Evolutionary conservation across 305 asterid species (phyloP).

Genomic region (Solanum hybrid): DNA sequence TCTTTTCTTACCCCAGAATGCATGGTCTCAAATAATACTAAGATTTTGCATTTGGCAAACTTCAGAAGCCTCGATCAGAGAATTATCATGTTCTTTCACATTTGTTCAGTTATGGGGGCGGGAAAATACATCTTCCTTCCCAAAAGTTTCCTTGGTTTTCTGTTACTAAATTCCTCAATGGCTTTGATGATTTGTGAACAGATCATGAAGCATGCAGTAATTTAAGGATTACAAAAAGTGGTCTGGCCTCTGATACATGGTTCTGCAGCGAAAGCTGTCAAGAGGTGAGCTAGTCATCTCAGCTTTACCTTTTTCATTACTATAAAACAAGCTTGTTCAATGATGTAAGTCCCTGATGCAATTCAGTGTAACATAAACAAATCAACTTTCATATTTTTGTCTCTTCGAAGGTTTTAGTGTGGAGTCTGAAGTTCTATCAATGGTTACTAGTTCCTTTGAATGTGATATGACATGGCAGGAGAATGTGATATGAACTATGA

Average conservation of each 20-base stretch:
- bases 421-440: not conserved
- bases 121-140: not conserved
- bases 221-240: slow-evolving; percentile 29
- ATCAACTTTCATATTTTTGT: not conserved
- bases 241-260: slow-evolving; percentile 51
- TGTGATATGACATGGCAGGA: not conserved
- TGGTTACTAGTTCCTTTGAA: not conserved
- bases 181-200: slow-evolving; percentile 31
- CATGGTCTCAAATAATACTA: not conserved
- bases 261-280: slow-evolving; percentile 75
- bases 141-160: not conserved
- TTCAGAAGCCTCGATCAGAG: not conserved
- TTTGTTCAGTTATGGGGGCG: not conserved
- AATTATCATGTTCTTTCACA: not conserved
- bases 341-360: not conserved
- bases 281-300: slow-evolving; percentile 40
- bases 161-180: slow-evolving; percentile 9
- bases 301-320: not conserved
- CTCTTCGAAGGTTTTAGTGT: not conserved
- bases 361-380: not conserved
- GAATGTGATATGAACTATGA: not conserved
- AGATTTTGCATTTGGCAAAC: not conserved
- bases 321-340: not conserved
- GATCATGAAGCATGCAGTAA: slow-evolving; percentile 75
- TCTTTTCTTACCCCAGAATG: not conserved